Conservation (phyloP, 495 filamentous ascomycete species). For the Achaetomiella virescens region DNA sequence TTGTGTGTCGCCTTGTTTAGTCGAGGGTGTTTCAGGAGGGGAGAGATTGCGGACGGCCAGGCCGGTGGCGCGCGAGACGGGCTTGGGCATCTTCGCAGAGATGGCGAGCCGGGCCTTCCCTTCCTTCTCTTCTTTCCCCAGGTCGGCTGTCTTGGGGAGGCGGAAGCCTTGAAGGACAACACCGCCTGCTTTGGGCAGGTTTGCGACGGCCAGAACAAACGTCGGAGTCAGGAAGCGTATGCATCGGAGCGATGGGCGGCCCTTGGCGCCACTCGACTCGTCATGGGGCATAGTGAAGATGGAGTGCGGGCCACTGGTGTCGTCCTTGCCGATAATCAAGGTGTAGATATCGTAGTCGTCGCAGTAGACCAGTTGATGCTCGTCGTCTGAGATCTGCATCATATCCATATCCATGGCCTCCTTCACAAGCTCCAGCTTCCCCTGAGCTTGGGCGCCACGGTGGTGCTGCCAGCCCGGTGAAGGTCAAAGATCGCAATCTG, state of each 20-base stretch:
- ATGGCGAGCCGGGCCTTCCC: slow-evolving; percentile 39
- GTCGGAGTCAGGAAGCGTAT: slow-evolving; percentile 74
- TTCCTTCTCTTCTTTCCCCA: slow-evolving; percentile 25
- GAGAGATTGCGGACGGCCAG: slow-evolving; percentile 66
- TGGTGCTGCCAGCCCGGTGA: slow-evolving; percentile 42
- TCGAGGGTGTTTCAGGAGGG: slow-evolving; percentile 39
- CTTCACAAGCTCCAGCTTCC: slow-evolving; percentile 59
- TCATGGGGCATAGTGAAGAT: slow-evolving; percentile 56
- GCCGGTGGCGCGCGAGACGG: slow-evolving; percentile 52
- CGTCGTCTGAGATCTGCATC: slow-evolving; percentile 49
- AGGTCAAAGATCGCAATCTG: slow-evolving; percentile 78
- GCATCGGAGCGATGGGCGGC: slow-evolving; percentile 53
- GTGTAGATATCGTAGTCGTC: slow-evolving; percentile 67
- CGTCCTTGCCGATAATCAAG: slow-evolving; percentile 43
- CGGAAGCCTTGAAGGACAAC: slow-evolving; percentile 49
- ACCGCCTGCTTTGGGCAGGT: slow-evolving; percentile 42
- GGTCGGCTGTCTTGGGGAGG: slow-evolving; percentile 27
- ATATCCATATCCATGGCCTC: slow-evolving; percentile 84
- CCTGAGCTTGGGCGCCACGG: slow-evolving; percentile 51
- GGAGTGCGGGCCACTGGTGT: slow-evolving; percentile 48
- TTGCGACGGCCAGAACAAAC: slow-evolving; percentile 59
- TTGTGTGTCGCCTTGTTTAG: slow-evolving; percentile 55
- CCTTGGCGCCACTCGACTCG: slow-evolving; percentile 38
- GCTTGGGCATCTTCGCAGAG: slow-evolving; percentile 36
- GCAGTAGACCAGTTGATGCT: slow-evolving; percentile 72